Conservation (phyloP, 2,329 filamentous ascomycete genomes). For the Monosporascus sp. region DNA sequence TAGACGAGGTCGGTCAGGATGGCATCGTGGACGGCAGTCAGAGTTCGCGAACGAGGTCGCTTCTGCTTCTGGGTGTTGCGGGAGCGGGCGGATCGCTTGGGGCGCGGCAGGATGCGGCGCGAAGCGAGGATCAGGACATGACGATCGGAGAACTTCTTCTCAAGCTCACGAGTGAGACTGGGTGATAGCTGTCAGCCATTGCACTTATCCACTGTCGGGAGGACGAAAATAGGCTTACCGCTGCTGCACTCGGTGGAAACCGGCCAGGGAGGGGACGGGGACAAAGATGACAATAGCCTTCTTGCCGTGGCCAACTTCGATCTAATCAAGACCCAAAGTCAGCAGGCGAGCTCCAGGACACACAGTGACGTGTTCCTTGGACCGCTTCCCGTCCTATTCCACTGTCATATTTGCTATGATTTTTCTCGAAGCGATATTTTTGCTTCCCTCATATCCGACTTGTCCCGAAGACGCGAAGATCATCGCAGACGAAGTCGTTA, state of each 20-base stretch:
- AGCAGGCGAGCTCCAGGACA: slow-evolving; percentile 71
- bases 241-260: slow-evolving; percentile 99
- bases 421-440: slow-evolving; percentile 1
- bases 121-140: slow-evolving; percentile 98
- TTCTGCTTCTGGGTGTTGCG: slow-evolving; percentile 98
- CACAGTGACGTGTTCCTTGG: slow-evolving; percentile 49
- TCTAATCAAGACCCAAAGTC: slow-evolving; percentile 70
- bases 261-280: slow-evolving; percentile 95
- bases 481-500: slow-evolving; percentile 12
- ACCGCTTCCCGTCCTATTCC: slow-evolving; percentile 73
- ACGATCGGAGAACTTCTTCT: slow-evolving; percentile 99
- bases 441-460: slow-evolving; percentile 14
- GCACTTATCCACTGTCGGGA: not conserved
- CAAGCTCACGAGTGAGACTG: slow-evolving; percentile 98
- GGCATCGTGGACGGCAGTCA: slow-evolving; percentile 97
- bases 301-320: slow-evolving; percentile 99
- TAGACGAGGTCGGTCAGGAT: slow-evolving; percentile 98
- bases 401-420: slow-evolving; percentile 25
- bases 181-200: slow-evolving; percentile 15
- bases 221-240: slow-evolving; percentile 60
- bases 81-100: slow-evolving; percentile 95
- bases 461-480: slow-evolving; percentile 7
- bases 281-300: slow-evolving; percentile 99
- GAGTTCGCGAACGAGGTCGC: slow-evolving; percentile 94
- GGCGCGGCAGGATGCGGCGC: slow-evolving; percentile 96